phyloP scores from a whole-genome alignment of 495 filamentous ascomycete genomes.

The Barbatosphaeria neglecta region DNA sequence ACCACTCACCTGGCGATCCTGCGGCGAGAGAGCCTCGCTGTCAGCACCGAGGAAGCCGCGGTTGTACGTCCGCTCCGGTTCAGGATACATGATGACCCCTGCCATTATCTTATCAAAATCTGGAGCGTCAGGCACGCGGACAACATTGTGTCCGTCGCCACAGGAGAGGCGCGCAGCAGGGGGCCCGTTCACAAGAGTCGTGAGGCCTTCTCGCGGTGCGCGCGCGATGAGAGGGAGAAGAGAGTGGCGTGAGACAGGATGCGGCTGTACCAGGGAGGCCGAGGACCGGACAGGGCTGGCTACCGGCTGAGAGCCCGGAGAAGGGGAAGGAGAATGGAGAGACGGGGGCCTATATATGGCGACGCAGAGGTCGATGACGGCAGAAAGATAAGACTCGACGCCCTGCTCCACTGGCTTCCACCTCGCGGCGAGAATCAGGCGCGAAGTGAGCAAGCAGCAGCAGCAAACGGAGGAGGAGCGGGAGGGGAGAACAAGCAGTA shows the following conservation, averaged over 20 bases:
- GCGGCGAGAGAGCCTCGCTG: slow-evolving; percentile 14
- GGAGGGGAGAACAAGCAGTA: not conserved
- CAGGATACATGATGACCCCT: slow-evolving; percentile 13
- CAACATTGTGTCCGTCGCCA: slow-evolving; percentile 1
- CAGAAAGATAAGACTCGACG: no score
- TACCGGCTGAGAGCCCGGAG: no score
- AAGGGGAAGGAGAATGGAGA: no score
- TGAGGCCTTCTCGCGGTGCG: no score
- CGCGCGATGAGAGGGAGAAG: no score
- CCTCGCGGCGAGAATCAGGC: not conserved
- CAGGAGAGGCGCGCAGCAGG: not conserved
- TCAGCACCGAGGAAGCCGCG: slow-evolving; percentile 18
- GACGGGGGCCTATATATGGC: no score
- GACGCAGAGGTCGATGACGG: no score
- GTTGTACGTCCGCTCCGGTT: slow-evolving; percentile 14
- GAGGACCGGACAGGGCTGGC: no score
- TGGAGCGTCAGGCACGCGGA: not conserved
- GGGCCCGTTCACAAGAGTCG: no score
- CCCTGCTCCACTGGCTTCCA: no score
- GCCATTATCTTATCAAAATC: slow-evolving; percentile 6
- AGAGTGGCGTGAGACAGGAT: not conserved
- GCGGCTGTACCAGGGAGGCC: no score
- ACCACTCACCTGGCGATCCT: slow-evolving; percentile 12
- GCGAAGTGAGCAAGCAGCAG: not conserved
- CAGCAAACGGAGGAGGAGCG: not conserved